phyloP scores from a whole-genome alignment of 2,329 filamentous ascomycete genomes.

The Fusarium subglutinans region DNA sequence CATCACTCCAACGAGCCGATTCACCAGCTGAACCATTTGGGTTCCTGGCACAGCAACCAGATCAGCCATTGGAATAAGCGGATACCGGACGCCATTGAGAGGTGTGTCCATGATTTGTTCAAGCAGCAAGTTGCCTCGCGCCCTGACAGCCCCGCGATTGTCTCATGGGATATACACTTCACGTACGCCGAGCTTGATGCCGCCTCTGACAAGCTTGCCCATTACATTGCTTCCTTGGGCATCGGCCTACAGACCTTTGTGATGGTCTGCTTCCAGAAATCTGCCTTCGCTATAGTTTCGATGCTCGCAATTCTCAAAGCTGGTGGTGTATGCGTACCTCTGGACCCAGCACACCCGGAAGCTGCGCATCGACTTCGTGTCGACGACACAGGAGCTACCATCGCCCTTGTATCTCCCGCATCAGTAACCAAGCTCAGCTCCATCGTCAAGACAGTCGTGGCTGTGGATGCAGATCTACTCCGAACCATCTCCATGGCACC shows the following conservation, averaged over 20 bases:
- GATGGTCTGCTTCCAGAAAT: constrained; percentile 32
- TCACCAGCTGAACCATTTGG: constrained; percentile 18
- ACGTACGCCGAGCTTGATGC: constrained; percentile 33
- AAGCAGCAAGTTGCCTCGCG: not conserved
- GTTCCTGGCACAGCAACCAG: not conserved
- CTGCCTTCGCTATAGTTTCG: constrained; percentile 14
- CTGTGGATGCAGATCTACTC: constrained; percentile 14
- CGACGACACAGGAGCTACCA: constrained; percentile 16
- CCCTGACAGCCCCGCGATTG: constrained; percentile 15
- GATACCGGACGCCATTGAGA: constrained; percentile 10
- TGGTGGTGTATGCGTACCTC: constrained; percentile 21
- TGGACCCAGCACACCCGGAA: constrained; percentile 34
- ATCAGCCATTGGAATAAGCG: constrained; percentile 18
- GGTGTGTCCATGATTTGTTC: constrained; percentile 26
- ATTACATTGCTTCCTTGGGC: constrained; percentile 2
- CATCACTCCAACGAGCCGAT: constrained; percentile 10
- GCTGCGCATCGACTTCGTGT: constrained; percentile 16
- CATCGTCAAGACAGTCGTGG: constrained; percentile 2
- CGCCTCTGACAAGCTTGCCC: constrained; percentile 21
- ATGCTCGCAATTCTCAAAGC: constrained; percentile 33
- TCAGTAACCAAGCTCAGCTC: not conserved
- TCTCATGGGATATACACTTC: constrained; percentile 28
- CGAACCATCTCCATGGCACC: not conserved
- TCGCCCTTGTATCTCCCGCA: constrained; percentile 24
- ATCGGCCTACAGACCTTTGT: constrained; percentile 6